A percentile compares a stretch with the other conserved stretches of the same genome.
These are phyloP conservation scores for Pythium phragmiticola DNA, from an alignment of 352 stramenopile species.

Conservation along the genomic window DNA sequence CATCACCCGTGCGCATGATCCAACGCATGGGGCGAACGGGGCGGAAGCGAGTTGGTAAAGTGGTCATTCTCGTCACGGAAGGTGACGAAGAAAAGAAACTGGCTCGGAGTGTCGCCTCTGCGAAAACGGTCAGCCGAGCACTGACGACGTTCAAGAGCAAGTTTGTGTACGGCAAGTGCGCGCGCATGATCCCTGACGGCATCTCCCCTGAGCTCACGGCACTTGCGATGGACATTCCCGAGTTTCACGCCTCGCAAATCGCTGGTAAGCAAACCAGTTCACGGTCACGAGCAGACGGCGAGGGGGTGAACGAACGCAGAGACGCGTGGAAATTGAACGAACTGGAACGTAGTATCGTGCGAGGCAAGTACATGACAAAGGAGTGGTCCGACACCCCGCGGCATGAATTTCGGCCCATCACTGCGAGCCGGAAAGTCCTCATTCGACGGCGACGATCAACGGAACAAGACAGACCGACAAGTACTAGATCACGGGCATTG, in stretches of 20 bases:
- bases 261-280: constrained; percentile 45
- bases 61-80: constrained; percentile 88
- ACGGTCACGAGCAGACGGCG: constrained; percentile 4
- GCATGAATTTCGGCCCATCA: constrained; percentile 43
- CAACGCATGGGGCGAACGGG: constrained; percentile 96
- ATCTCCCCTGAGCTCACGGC: constrained; percentile 48
- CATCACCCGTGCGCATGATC: constrained; percentile 94
- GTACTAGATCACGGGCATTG: constrained; percentile 43
- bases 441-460: constrained; percentile 30
- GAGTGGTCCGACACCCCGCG: constrained; percentile 30
- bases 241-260: constrained; percentile 76
- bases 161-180: constrained; percentile 81
- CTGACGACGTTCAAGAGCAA: constrained; percentile 90
- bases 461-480: constrained; percentile 19
- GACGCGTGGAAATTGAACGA: constrained; percentile 64
- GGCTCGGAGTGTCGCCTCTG: constrained; percentile 65
- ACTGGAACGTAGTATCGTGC: constrained; percentile 50
- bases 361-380: constrained; percentile 43
- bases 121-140: constrained; percentile 76
- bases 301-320: constrained; percentile 7
- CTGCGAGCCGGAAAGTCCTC: constrained; percentile 38
- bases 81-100: constrained; percentile 90
- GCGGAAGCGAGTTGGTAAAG: constrained; percentile 91
- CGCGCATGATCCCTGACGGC: constrained; percentile 66
- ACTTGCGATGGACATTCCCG: constrained; percentile 73